Base-by-base conservation (phyloP, 495 filamentous ascomycete genomes). In the Poronia punctata region DNA sequence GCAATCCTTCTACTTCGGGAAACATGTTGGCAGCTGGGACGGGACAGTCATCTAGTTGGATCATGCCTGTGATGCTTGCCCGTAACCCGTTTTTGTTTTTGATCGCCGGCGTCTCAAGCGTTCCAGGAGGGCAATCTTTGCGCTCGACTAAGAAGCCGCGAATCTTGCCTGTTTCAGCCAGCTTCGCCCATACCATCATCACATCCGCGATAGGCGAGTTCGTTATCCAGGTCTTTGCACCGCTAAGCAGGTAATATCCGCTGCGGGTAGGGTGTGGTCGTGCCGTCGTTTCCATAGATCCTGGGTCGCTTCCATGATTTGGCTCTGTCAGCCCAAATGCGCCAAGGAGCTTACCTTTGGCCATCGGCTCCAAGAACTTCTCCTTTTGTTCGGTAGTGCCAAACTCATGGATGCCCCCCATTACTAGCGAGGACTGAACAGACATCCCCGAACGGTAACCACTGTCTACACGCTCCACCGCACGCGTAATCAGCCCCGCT, bases 201-300 rank as follows among this genome's bases (percentile, higher is more conserved):
- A 98, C 66, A 53, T 98, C 90, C 4, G 88, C 77, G 47, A 97
- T 95, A 19, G 92, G 92, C 8, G 85, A 90, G 68, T 97, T 98
- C 29, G 92, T 97, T 53, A 98, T 98, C 92, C 92, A 98, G 0
- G 93, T 97, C 72, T 98, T 98, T 28, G 86, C 70, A 2, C 92
- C 92, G 28, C 76, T 83, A 22, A 98, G 65, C 23, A 82, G 72
- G 38, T 83, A 84, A 52, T 85, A 84, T 3, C 88, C 89, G 54
- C 86, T 81, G 71, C 94, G 93, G 3, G 75, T 79, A 2, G 92
- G 86, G 60, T 97, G 90, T 34, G 81, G 80, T 48, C 82, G 83
- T 3, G 92, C 92, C 14, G 70, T 75, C 7, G 86, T 87, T 65
- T 97, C 92, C 93, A 98, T 94, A 1, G 84, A 86, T 11, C 90